A percentile compares a stretch with the other conserved stretches of the same genome.
Evolutionary conservation across 2,329 filamentous ascomycete species (phyloP).

Genomic region (Xylariaceae sp.): DNA sequence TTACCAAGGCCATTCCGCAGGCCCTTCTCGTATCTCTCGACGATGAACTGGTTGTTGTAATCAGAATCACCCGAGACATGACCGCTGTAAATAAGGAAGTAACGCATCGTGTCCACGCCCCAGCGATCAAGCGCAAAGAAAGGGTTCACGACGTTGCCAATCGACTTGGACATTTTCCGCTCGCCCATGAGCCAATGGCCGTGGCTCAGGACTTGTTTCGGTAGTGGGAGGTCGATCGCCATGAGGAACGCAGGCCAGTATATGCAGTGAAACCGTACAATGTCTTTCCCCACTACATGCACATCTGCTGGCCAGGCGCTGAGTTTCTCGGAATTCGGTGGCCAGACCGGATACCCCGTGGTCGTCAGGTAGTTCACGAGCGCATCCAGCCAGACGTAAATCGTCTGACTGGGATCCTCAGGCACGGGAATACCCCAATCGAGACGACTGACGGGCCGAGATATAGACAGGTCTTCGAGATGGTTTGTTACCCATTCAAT

Average conservation of each 20-base stretch:
- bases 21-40: slow-evolving; percentile 72
- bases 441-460: slow-evolving; percentile 71
- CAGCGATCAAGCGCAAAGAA: slow-evolving; percentile 88
- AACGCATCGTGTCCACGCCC: slow-evolving; percentile 82
- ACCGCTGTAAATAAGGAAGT: slow-evolving; percentile 79
- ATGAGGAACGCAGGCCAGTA: slow-evolving; percentile 98
- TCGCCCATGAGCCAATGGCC: slow-evolving; percentile 92
- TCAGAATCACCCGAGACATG: slow-evolving; percentile 73
- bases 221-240: slow-evolving; percentile 75
- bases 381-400: slow-evolving; percentile 98
- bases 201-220: slow-evolving; percentile 79
- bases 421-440: slow-evolving; percentile 89
- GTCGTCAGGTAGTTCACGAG: slow-evolving; percentile 91
- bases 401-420: slow-evolving; percentile 77
- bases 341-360: slow-evolving; percentile 75
- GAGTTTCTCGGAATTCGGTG: slow-evolving; percentile 57
- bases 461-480: slow-evolving; percentile 84
- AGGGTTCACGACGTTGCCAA: slow-evolving; percentile 92
- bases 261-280: slow-evolving; percentile 90
- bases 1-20: slow-evolving; percentile 79
- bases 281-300: slow-evolving; percentile 95
- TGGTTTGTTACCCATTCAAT: slow-evolving; percentile 71
- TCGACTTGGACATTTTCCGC: slow-evolving; percentile 94
- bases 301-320: slow-evolving; percentile 86
- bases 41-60: slow-evolving; percentile 77